Evolutionary conservation across 371 early-diverging fungal species (phyloP).

Genomic region (Phascolomyces articulosus): DNA sequence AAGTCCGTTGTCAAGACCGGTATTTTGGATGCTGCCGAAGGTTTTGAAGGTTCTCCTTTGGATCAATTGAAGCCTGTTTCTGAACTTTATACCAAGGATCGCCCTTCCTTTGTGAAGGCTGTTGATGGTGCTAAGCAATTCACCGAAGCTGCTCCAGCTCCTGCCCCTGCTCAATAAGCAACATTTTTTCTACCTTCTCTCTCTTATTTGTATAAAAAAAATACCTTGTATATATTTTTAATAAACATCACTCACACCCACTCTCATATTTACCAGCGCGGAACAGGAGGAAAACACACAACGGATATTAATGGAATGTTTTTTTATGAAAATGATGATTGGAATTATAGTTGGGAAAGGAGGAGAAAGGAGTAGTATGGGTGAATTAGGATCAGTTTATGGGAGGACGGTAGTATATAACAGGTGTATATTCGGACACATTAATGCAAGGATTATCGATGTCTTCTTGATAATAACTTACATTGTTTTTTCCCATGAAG

Average conservation of each 20-base stretch:
- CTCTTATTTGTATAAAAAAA: not conserved
- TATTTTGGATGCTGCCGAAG: slow-evolving; percentile 21
- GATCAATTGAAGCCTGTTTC: slow-evolving; percentile 18
- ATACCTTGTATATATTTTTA: not conserved
- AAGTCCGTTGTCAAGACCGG: slow-evolving; percentile 28
- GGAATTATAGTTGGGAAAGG: too few relatives aligned
- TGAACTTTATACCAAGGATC: slow-evolving; percentile 26
- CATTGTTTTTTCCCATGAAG: too few relatives aligned
- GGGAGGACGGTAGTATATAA: too few relatives aligned
- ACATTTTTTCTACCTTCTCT: not conserved
- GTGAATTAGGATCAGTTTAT: too few relatives aligned
- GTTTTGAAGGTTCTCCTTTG: slow-evolving; percentile 11
- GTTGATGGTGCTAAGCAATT: slow-evolving; percentile 28
- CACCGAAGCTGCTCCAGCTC: slow-evolving; percentile 11
- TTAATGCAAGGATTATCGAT: too few relatives aligned
- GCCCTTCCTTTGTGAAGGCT: slow-evolving; percentile 25
- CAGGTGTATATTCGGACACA: too few relatives aligned
- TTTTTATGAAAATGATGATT: too few relatives aligned
- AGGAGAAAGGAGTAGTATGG: too few relatives aligned
- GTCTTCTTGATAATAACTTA: too few relatives aligned
- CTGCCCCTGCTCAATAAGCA: not conserved
- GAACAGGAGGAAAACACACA: not conserved
- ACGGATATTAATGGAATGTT: too few relatives aligned
- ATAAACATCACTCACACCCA: too few relatives aligned
- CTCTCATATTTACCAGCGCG: too few relatives aligned